These are phyloP conservation scores for Naganishia vaughanmartiniae DNA, from an alignment of 768 basidiomycete genomes.

Conservation along the genomic window DNA sequence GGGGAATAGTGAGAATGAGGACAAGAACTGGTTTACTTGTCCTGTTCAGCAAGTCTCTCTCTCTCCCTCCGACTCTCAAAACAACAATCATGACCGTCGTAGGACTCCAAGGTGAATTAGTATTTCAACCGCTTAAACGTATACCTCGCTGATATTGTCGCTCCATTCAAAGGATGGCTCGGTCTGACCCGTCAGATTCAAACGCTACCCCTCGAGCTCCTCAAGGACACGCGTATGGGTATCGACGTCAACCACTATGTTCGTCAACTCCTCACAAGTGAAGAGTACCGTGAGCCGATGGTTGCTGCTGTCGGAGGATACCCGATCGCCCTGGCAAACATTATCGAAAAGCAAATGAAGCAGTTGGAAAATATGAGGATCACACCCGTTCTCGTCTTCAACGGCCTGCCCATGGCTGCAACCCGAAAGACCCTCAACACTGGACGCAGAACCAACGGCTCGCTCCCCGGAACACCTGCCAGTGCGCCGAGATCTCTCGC, in stretches of 20 bases:
- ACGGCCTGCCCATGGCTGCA: slow-evolving; percentile 75
- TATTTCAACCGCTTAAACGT: neutral
- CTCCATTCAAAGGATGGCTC: slow-evolving; percentile 24
- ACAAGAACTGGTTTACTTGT: neutral
- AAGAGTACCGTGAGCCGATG: slow-evolving; percentile 80
- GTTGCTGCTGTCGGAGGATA: slow-evolving; percentile 93
- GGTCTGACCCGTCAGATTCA: slow-evolving; percentile 80
- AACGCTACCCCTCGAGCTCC: slow-evolving; percentile 71
- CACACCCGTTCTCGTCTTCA: slow-evolving; percentile 98
- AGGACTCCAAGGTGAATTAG: slow-evolving; percentile 44
- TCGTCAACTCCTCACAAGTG: slow-evolving; percentile 63
- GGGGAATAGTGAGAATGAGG: neutral
- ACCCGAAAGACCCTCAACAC: slow-evolving; percentile 39
- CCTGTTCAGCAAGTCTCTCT: neutral
- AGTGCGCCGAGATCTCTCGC: slow-evolving; percentile 2
- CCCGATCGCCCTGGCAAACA: slow-evolving; percentile 72
- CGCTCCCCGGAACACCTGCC: slow-evolving; percentile 18
- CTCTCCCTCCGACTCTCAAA: neutral
- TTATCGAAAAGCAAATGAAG: slow-evolving; percentile 85
- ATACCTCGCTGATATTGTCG: neutral
- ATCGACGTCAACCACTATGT: slow-evolving; percentile 95
- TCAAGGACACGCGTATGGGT: slow-evolving; percentile 88
- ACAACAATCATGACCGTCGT: slow-evolving; percentile 40
- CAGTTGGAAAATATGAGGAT: slow-evolving; percentile 84
- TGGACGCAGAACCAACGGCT: slow-evolving; percentile 10